Base-by-base conservation (phyloP, 805 yeast species). In the Kazachstania bromeliacearum region DNA sequence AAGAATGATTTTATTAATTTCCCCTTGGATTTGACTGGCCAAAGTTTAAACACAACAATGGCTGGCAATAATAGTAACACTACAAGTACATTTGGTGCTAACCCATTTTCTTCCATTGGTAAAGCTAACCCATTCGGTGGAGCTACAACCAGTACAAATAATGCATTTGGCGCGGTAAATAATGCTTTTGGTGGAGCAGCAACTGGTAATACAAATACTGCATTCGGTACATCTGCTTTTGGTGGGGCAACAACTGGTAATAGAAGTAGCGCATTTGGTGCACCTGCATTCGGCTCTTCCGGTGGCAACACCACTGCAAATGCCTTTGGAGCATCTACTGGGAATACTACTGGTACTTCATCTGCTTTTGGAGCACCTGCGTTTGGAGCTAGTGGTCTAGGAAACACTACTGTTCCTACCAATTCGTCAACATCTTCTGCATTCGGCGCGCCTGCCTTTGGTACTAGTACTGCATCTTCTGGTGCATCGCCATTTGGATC, bases 1-100 rank as follows among this genome's bases (percentile, higher is more conserved):
- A 57, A 58, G 7, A 33, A 36, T 22, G 57, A 60, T 0, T 66
- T 64, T 33, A 47, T 65, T 2, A 55, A 59, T 2, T 58, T 59
- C 19, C 55, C 62, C 1, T 36, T 65, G 15, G 61, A 62, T 35
- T 39, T 61, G 5, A 46, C 53, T 3, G 60, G 56, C 0, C 43
- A n/a, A n/a, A n/a, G n/a, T 10, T 23, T n/a, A 23, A n/a, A 4
- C 26, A 22, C 10, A 22, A 22, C 25, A 22, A 12, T 22, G 25
- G 25, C 12, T 13, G 20, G 33, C 7, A 34, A 14, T 21, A 29
- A 31, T 13, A 23, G 21, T 7, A 18, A 22, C 9, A 15, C 35
- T 13, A 21, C 15, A 13, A 34, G 20, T 26, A 18, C 50, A 18
- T 44, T 42, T 23, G 51, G 46, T 13, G 30, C 35, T 9, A 36